A percentile compares a stretch with the other conserved stretches of the same genome.
Evolutionary conservation across 345 rosid species (phyloP).

Genomic region (Atalantia buxifolia): DNA sequence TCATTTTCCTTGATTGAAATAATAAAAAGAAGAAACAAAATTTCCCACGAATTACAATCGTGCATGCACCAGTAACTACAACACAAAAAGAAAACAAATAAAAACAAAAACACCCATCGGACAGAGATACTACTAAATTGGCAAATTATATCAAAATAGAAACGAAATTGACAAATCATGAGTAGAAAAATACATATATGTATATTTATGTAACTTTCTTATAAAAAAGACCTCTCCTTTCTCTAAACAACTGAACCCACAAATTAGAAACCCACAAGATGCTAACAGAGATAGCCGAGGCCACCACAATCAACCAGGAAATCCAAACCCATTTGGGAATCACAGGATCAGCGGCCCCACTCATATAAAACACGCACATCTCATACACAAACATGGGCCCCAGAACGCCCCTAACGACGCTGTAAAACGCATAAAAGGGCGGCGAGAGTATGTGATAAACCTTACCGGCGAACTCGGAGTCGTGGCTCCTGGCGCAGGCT

Average conservation of each 20-base stretch:
- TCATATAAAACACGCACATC: slow-evolving; percentile 52
- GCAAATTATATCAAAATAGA: background rate
- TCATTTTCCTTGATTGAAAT: background rate
- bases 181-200: background rate
- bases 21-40: too few relatives aligned
- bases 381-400: slow-evolving; percentile 63
- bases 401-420: slow-evolving; percentile 58
- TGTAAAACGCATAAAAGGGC: slow-evolving; percentile 70
- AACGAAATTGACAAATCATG: background rate
- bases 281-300: slow-evolving; percentile 65
- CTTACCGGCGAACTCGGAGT: slow-evolving; percentile 40
- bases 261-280: slow-evolving; percentile 77
- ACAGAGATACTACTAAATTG: background rate
- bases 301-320: slow-evolving; percentile 77
- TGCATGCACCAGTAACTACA: too few relatives aligned
- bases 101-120: background rate
- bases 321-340: slow-evolving; percentile 87
- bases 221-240: slow-evolving; percentile 32
- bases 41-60: background rate
- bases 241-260: slow-evolving; percentile 67
- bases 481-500: slow-evolving; percentile 53
- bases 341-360: slow-evolving; percentile 49
- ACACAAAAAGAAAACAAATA: background rate
- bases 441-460: slow-evolving; percentile 57
- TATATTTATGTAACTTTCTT: slow-evolving; percentile 41